phyloP scores from a whole-genome alignment of 352 stramenopile genomes.

The Globisporangium ultimum region DNA sequence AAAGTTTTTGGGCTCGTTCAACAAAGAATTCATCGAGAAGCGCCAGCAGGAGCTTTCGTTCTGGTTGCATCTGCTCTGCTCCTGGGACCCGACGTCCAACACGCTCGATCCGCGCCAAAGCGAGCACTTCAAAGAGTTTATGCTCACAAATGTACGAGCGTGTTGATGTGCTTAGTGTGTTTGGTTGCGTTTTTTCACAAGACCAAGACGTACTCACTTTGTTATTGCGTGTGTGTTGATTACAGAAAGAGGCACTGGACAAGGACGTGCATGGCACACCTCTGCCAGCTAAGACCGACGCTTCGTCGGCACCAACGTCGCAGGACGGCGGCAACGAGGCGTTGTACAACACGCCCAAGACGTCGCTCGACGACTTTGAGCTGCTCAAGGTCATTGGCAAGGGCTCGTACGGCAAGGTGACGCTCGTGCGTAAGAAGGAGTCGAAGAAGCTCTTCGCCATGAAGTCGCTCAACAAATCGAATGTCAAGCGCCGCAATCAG shows the following conservation, averaged over 20 bases:
- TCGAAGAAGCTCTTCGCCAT: slow-evolving; percentile 75
- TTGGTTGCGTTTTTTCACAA: slow-evolving; percentile 6
- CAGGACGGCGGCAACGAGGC: slow-evolving; percentile 33
- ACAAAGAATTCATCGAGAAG: slow-evolving; percentile 90
- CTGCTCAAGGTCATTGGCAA: slow-evolving; percentile 92
- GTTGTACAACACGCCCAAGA: slow-evolving; percentile 88
- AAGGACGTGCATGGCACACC: slow-evolving; percentile 39
- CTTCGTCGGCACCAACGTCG: slow-evolving; percentile 7
- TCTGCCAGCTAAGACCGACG: slow-evolving; percentile 20
- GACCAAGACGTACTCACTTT: neutral
- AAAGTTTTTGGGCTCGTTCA: slow-evolving; percentile 88
- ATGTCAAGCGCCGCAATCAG: slow-evolving; percentile 84
- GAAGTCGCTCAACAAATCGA: slow-evolving; percentile 90
- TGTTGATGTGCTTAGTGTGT: neutral
- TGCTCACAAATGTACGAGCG: slow-evolving; percentile 63
- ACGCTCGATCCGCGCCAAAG: slow-evolving; percentile 63
- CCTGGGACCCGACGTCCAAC: slow-evolving; percentile 58
- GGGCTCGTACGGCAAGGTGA: slow-evolving; percentile 91
- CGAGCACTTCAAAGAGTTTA: slow-evolving; percentile 77
- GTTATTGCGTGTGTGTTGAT: slow-evolving; percentile 2
- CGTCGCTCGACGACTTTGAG: slow-evolving; percentile 90
- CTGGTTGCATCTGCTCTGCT: slow-evolving; percentile 84
- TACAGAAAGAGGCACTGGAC: slow-evolving; percentile 75
- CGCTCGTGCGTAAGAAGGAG: slow-evolving; percentile 84
- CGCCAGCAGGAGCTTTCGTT: slow-evolving; percentile 84